Conservation (phyloP, 2,329 filamentous ascomycete genomes). For the Microdochium trichocladiopsis region DNA sequence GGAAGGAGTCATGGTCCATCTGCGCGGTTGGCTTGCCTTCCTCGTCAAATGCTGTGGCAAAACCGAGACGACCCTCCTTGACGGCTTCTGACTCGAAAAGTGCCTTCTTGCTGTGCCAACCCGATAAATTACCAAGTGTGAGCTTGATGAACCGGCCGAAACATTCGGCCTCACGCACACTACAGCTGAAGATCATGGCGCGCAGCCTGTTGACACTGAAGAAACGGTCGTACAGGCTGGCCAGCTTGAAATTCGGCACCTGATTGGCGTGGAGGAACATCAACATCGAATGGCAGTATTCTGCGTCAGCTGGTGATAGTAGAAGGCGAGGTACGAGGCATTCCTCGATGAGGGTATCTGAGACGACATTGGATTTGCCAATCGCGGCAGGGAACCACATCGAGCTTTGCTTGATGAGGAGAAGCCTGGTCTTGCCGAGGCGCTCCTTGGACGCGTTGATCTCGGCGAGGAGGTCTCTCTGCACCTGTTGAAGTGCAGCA, state of each 20-base stretch:
- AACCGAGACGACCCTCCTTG: conserved; percentile 58
- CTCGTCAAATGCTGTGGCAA: conserved; percentile 65
- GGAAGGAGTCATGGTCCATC: conserved; percentile 80
- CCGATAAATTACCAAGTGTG: conserved; percentile 68
- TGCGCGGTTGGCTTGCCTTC: conserved; percentile 65
- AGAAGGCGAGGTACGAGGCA: conserved; percentile 87
- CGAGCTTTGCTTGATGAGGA: conserved; percentile 62
- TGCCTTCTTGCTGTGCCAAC: conserved; percentile 74
- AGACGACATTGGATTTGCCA: conserved; percentile 57
- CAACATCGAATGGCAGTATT: conserved; percentile 81
- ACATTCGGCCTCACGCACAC: conserved; percentile 84
- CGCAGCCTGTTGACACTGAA: conserved; percentile 79
- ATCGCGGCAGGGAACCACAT: conserved; percentile 66
- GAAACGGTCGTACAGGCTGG: conserved; percentile 75
- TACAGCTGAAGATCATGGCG: conserved; percentile 80
- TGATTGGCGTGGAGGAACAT: conserved; percentile 81
- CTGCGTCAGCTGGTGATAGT: conserved; percentile 78
- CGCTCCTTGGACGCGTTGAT: conserved; percentile 62
- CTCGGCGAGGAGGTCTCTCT: conserved; percentile 66
- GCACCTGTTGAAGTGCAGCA: conserved; percentile 60
- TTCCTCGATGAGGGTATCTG: conserved; percentile 76
- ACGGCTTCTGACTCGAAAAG: conserved; percentile 79
- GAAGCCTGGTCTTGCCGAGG: conserved; percentile 59
- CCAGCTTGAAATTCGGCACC: conserved; percentile 78
- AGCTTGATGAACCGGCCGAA: conserved; percentile 87